Evolutionary conservation across 495 filamentous ascomycete species (phyloP).

Genomic region (Hypoxylon perforatum): DNA sequence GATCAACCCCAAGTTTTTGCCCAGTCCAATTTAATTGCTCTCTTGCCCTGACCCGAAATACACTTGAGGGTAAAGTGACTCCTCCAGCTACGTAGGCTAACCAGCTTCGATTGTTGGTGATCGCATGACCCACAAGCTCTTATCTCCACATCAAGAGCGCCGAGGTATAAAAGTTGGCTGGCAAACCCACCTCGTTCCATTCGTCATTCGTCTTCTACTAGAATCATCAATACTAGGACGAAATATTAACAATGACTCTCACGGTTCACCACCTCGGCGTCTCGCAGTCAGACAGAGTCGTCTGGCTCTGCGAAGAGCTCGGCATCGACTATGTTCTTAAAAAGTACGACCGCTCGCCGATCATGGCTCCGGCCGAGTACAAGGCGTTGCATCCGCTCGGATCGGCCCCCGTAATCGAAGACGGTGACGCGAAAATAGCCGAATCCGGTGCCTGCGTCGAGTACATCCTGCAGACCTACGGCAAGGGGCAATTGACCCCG

Average conservation of each 20-base stretch:
- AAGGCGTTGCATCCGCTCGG: constrained; percentile 63
- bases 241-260: constrained; percentile 47
- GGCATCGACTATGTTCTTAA: constrained; percentile 62
- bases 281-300: constrained; percentile 69
- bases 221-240: no score
- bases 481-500: constrained; percentile 55
- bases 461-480: constrained; percentile 66
- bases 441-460: constrained; percentile 67
- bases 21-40: no score
- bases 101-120: no score
- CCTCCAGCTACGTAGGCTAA: no score
- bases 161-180: no score
- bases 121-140: no score
- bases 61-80: no score
- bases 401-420: constrained; percentile 67
- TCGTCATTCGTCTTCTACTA: no score
- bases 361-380: constrained; percentile 64
- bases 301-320: constrained; percentile 74
- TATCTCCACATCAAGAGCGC: no score
- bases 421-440: constrained; percentile 61
- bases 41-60: no score
- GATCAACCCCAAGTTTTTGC: no score
- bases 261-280: constrained; percentile 68
- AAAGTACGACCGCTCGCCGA: constrained; percentile 60
- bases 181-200: no score